Percentiles rank a stretch among this genome's conserved stretches.
These are phyloP conservation scores for Annulohypoxylon nitens DNA, from an alignment of 495 filamentous ascomycete species.

Conservation along the genomic window DNA sequence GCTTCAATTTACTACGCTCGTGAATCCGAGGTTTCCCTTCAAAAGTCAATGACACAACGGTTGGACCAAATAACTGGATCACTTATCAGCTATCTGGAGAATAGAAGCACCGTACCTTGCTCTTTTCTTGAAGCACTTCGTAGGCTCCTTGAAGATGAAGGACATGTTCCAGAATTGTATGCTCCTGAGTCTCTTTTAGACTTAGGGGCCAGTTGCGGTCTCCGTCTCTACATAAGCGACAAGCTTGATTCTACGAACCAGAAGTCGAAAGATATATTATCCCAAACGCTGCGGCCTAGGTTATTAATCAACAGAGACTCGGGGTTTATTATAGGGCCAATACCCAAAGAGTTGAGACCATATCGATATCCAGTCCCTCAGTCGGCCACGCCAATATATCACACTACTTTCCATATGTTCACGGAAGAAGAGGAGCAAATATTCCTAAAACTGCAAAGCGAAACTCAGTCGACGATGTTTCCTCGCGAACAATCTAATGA, in stretches of 20 bases:
- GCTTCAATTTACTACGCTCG: background rate
- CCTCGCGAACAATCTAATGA: background rate
- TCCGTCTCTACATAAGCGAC: background rate
- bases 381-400: background rate
- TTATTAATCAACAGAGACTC: background rate
- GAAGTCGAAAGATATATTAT: background rate
- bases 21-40: background rate
- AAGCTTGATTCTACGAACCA: background rate
- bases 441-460: background rate
- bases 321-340: background rate
- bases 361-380: background rate
- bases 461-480: background rate
- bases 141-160: background rate
- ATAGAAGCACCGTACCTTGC: background rate
- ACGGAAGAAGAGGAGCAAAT: background rate
- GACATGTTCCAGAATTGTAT: background rate
- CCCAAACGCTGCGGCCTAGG: background rate
- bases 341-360: background rate
- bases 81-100: background rate
- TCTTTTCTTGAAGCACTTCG: background rate
- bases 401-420: background rate
- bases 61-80: background rate
- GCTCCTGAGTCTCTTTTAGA: background rate
- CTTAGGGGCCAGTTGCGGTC: background rate
- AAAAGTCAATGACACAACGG: background rate